phyloP scores from a whole-genome alignment of 176 grass and related monocot species.

The Bolboschoenus planiculmis region DNA sequence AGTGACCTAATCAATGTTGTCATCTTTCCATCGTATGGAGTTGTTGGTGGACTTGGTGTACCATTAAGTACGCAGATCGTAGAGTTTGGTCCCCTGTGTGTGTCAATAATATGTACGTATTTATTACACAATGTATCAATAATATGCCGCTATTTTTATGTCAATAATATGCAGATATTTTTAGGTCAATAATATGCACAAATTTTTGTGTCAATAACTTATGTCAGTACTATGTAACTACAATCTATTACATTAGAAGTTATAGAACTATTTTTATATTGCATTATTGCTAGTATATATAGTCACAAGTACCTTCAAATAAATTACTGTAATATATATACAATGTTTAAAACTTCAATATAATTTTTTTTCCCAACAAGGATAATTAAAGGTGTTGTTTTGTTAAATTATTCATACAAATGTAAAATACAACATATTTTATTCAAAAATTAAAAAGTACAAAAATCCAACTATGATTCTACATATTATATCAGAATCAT shows the following conservation, averaged over 20 bases:
- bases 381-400: background rate
- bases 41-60: background rate
- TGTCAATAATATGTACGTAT: background rate
- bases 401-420: background rate
- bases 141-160: background rate
- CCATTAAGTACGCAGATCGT: background rate
- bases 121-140: background rate
- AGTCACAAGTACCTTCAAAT: background rate
- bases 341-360: background rate
- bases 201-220: too few relatives aligned
- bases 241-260: background rate
- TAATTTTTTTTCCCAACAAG: background rate
- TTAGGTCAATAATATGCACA: background rate
- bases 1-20: background rate
- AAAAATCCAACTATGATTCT: too few relatives aligned
- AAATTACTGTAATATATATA: background rate
- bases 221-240: background rate
- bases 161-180: background rate
- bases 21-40: background rate
- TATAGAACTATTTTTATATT: background rate
- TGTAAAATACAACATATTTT: background rate
- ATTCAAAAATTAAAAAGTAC: too few relatives aligned
- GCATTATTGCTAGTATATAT: too few relatives aligned
- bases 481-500: too few relatives aligned
- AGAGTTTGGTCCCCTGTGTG: background rate